Base-by-base conservation (phyloP, 768 basidiomycete genomes). In the Mycena amicta region DNA sequence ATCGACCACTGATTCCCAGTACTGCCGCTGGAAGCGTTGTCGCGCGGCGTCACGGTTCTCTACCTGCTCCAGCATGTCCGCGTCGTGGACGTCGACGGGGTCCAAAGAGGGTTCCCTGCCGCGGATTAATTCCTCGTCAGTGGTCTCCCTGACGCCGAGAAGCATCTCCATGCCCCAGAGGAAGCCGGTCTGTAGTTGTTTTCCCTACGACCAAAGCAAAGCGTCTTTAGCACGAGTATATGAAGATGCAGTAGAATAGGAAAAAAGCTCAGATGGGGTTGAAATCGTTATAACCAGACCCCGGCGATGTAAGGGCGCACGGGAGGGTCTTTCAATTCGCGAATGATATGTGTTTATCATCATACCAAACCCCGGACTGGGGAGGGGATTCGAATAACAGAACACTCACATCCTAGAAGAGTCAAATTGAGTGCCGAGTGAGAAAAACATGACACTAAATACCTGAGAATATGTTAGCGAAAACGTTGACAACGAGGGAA, bases 1-100 rank as follows among this genome's bases (percentile, higher is more conserved):
- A 65, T 93, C 92, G 11, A 80, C 78, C 37, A 89, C 82, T 28
- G 87, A 83, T 69, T 93, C 92, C 89, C 90, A 93, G 70, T 89
- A 93, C 43, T 84, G 73, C 41, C 86, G 81, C 64, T 87, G 85
- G 68, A 90, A 90, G 11, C 86, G 82, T 55, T 84, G 79, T 23
- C 85, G 82, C 43, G 82, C 81, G 53, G 74, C 77, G 53, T 85
- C 79, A 57, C 83, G 80, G 22, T 79, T 74, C 62, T 84, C 84
- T 12, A 70, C 75, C 67, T 86, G 77, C 53, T 86, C 86, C 29
- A 86, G 78, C 30, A 73, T 69, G 66, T 93, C 91, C 0, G 88
- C 88, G 63, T 82, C 80, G 8, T 79, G 76, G 6, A 80, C 79
- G 60, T 89, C 82, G 22, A 27, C 8, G 29, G 30, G 33, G 15